Base-by-base conservation (phyloP, 208 protist species). In the Trypanosoma theileri region DNA sequence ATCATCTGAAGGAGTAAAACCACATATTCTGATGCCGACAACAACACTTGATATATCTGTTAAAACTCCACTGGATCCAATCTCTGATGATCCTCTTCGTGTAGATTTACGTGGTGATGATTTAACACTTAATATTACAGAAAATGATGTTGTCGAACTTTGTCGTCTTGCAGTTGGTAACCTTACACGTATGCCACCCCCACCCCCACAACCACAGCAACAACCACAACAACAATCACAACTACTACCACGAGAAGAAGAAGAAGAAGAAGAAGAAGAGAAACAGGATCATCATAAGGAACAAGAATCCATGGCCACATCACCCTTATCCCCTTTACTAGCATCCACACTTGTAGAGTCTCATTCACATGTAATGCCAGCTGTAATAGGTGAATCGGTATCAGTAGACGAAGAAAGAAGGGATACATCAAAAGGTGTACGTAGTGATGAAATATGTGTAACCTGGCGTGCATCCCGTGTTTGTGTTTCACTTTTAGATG, bases 151-250 rank as follows among this genome's bases (percentile, higher is more conserved):
- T 46, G 82, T 91, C 13, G 79, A 87, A 44, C 60, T 92, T 3
- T 81, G 78, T 50, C 73, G 73, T 1, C 61, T 93, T 35, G 63
- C 89, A 45, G 79, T 80, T 21, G 81, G 87, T 41, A 92, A 92
- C 61, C 22, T 92, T 22, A 82, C 80, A 40, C 81, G 81, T 14
- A 68, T 54, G 17, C 64, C 62, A 42, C 45, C 62, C n/a, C 41
- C 54, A 42, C 62, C 54, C 24, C 56, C 60, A 48, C 42, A 26
- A 11, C 26, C 52, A 44, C 60, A 42, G 45, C 69, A 46, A n/a
- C 54, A 24, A 9, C 59, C 17, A 3, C 26, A 21, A 7, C 60
- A 17, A 42, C 54, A 9, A 9, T 28, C 8, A 28, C 54, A 16
- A 45, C 65, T 28, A 3, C 48, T n/a, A n/a, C n/a, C n/a, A n/a